phyloP scores from a whole-genome alignment of 2,329 filamentous ascomycete genomes.

The Penicillium sp. region DNA sequence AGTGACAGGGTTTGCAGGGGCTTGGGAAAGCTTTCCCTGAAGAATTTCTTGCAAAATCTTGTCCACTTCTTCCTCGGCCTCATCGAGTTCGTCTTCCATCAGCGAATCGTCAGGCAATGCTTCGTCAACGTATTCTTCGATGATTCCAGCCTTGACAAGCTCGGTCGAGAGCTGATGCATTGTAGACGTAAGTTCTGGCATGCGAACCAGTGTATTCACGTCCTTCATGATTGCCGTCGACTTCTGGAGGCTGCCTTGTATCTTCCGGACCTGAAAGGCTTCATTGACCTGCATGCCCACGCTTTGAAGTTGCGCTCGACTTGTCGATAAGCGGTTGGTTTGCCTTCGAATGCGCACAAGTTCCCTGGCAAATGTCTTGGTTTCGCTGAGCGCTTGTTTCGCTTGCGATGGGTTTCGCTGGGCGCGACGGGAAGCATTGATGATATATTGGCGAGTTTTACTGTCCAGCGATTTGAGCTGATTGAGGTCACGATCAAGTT shows the following conservation, averaged over 20 bases:
- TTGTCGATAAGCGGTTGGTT: constrained; percentile 67
- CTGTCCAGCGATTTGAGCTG: constrained; percentile 70
- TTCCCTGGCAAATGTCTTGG: constrained; percentile 81
- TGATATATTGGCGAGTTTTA: constrained; percentile 79
- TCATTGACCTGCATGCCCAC: constrained; percentile 98
- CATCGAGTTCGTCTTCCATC: constrained; percentile 64
- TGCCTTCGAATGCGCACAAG: constrained; percentile 77
- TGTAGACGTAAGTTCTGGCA: constrained; percentile 81
- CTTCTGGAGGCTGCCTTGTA: constrained; percentile 82
- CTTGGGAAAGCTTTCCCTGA: constrained; percentile 70
- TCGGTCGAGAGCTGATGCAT: constrained; percentile 85
- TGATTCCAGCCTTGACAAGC: constrained; percentile 89
- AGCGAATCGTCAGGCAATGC: constrained; percentile 68
- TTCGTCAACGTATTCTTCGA: constrained; percentile 95
- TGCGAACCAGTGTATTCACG: constrained; percentile 74
- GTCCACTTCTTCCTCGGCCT: constrained; percentile 81
- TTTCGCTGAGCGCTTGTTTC: constrained; percentile 73
- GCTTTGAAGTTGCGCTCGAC: constrained; percentile 83
- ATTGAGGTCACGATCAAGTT: constrained; percentile 87
- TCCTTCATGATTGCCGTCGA: constrained; percentile 95
- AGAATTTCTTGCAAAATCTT: constrained; percentile 88
- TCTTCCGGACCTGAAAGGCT: constrained; percentile 90
- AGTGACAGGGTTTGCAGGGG: constrained; percentile 51
- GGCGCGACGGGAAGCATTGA: constrained; percentile 73
- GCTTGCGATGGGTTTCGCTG: constrained; percentile 73